Evolutionary conservation across 345 rosid species (phyloP).

Genomic region (Anastatica hierochuntica): DNA sequence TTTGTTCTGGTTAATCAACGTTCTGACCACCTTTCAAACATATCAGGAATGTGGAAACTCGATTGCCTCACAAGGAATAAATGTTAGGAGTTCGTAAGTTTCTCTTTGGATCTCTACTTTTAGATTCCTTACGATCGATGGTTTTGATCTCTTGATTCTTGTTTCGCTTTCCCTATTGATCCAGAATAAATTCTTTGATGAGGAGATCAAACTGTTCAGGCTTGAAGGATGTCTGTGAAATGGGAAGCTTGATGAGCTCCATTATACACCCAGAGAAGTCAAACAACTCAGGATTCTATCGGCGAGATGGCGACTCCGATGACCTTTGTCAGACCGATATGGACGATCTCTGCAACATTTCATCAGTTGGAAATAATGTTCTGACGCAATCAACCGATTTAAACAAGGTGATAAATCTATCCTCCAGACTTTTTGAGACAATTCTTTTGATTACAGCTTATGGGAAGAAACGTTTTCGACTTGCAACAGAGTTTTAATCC

Average conservation of each 20-base stretch:
- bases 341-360: constrained; percentile 49
- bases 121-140: not conserved
- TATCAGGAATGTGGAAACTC: constrained; percentile 50
- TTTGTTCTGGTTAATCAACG: constrained; percentile 4
- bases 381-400: constrained; percentile 37
- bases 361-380: constrained; percentile 40
- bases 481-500: constrained; percentile 72
- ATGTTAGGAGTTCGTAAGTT: constrained; percentile 53
- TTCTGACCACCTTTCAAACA: constrained; percentile 19
- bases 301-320: constrained; percentile 40
- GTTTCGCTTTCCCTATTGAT: not conserved
- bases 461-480: not conserved
- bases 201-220: constrained; percentile 61
- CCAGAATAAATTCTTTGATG: constrained; percentile 42
- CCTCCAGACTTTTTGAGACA: not conserved
- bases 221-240: constrained; percentile 67
- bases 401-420: constrained; percentile 31
- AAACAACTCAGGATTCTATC: constrained; percentile 30
- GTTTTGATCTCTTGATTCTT: constrained; percentile 7
- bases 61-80: constrained; percentile 34
- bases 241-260: constrained; percentile 49
- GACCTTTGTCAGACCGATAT: constrained; percentile 81
- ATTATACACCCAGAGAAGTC: constrained; percentile 36
- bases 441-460: not conserved
- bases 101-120: not conserved